Conservation (phyloP, 1,284 basidiomycete genomes). For the Irpex lacteus region DNA sequence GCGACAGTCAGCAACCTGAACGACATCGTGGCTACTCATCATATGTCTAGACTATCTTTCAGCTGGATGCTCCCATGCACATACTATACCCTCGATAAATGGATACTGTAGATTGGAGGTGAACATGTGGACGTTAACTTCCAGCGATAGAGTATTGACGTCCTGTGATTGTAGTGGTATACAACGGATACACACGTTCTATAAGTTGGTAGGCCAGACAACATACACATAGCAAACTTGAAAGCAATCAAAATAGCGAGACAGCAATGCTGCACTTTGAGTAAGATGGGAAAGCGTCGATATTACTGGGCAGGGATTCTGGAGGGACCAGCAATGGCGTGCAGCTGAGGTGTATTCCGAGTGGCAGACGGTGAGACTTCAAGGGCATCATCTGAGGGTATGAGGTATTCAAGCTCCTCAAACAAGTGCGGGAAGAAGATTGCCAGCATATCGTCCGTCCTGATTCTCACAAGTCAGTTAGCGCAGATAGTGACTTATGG, state of each 20-base stretch:
- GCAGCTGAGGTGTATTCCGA: background rate
- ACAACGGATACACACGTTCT: too few relatives aligned
- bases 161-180: background rate
- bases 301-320: background rate
- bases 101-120: background rate
- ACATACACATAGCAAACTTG: too few relatives aligned
- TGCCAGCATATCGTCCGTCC: constrained; percentile 74
- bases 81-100: background rate
- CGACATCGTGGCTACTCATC: too few relatives aligned
- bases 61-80: background rate
- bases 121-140: background rate
- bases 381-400: constrained; percentile 40
- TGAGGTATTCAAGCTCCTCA: constrained; percentile 65
- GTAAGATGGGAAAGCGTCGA: too few relatives aligned
- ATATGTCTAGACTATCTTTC: too few relatives aligned
- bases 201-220: too few relatives aligned
- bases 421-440: constrained; percentile 77
- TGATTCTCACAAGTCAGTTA: constrained; percentile 22
- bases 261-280: too few relatives aligned
- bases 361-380: background rate
- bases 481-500: background rate
- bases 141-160: background rate
- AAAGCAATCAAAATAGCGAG: too few relatives aligned
- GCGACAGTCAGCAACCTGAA: too few relatives aligned
- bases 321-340: constrained; percentile 22